These are phyloP conservation scores for Aspergillus taichungensis DNA, from an alignment of 495 filamentous ascomycete species.

Conservation along the genomic window DNA sequence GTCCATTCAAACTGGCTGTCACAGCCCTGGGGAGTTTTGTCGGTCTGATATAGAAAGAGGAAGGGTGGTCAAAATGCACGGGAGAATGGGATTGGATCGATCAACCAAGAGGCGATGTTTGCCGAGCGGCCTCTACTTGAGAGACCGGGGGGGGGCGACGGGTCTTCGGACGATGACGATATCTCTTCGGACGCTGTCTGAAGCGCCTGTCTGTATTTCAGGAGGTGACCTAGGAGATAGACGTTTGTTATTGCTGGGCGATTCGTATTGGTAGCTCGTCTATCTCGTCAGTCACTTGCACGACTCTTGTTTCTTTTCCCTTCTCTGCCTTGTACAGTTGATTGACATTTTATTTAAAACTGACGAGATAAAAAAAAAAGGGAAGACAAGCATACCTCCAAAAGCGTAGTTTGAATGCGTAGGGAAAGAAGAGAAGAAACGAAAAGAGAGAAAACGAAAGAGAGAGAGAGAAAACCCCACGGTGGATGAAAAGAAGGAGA, in stretches of 20 bases:
- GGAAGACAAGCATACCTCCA: conserved; percentile 6
- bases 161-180: too few relatives aligned
- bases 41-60: not conserved
- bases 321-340: not conserved
- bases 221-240: too few relatives aligned
- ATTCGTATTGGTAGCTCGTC: too few relatives aligned
- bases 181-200: too few relatives aligned
- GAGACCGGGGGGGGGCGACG: too few relatives aligned
- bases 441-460: not conserved
- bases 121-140: not conserved
- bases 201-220: too few relatives aligned
- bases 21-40: conserved; percentile 7
- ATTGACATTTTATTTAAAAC: too few relatives aligned
- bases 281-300: too few relatives aligned
- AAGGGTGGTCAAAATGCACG: not conserved
- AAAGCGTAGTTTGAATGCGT: not conserved
- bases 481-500: not conserved
- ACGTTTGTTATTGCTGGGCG: too few relatives aligned
- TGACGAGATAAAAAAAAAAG: too few relatives aligned
- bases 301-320: not conserved
- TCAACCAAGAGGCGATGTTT: not conserved
- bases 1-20: conserved; percentile 24
- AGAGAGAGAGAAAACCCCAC: not conserved
- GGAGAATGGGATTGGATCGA: not conserved
- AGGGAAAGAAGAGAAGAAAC: not conserved